phyloP scores from a whole-genome alignment of 306 rosid genomes.

The Malus fusca region DNA sequence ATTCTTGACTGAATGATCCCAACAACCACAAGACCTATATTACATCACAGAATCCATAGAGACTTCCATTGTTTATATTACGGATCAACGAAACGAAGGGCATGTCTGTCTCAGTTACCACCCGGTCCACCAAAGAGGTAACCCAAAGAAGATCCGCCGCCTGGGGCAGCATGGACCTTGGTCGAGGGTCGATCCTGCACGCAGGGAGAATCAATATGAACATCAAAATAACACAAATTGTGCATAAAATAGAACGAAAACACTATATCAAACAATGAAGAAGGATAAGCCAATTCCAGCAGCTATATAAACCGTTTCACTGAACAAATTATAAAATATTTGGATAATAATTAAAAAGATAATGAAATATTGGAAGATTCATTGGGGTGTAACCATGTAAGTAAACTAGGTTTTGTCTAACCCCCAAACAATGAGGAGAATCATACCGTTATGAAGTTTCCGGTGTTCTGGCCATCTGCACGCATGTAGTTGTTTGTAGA shows the following conservation, averaged over 20 bases:
- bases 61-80: constrained; percentile 23
- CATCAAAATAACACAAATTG: not conserved
- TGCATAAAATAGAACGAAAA: not conserved
- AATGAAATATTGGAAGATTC: not conserved
- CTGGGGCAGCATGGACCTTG: constrained; percentile 95
- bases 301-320: not conserved
- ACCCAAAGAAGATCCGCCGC: constrained; percentile 93
- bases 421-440: not conserved
- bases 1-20: constrained; percentile 41
- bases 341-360: too few species aligned
- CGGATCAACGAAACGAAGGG: constrained; percentile 2
- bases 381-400: not conserved
- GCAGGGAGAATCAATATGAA: not conserved
- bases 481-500: constrained; percentile 63
- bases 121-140: constrained; percentile 80
- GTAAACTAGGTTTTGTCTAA: not conserved
- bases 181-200: constrained; percentile 97
- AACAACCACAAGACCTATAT: constrained; percentile 51
- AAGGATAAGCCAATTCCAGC: not conserved
- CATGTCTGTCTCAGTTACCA: constrained; percentile 43
- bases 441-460: constrained; percentile 89
- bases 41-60: constrained; percentile 47
- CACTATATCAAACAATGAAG: not conserved
- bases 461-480: constrained; percentile 92
- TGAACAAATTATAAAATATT: not conserved